Evolutionary conservation across 495 filamentous ascomycete species (phyloP).

Genomic region (Trichoderma virens): DNA sequence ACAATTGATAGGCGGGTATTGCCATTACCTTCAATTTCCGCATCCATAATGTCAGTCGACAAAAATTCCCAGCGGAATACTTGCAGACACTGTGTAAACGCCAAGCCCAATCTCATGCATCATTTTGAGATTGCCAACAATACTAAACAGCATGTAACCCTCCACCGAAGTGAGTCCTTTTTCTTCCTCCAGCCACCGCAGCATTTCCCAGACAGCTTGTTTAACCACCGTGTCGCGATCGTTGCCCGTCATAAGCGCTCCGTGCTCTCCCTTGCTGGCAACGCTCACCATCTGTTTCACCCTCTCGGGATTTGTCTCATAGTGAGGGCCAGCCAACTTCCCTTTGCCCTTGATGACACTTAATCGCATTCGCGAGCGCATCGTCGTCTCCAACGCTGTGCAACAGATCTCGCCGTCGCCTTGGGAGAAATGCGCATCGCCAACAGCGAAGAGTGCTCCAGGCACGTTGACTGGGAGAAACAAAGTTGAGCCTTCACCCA

Average conservation of each 20-base stretch:
- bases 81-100: conserved; percentile 39
- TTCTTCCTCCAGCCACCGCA: conserved; percentile 38
- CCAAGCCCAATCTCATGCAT: conserved; percentile 44
- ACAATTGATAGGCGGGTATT: no score
- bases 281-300: no score
- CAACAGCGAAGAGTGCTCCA: conserved; percentile 44
- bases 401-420: conserved; percentile 47
- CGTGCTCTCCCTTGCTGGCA: no score
- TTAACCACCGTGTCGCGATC: conserved; percentile 24
- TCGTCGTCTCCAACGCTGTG: conserved; percentile 45
- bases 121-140: conserved; percentile 39
- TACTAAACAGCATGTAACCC: conserved; percentile 41
- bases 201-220: conserved; percentile 31
- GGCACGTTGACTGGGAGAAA: conserved; percentile 41
- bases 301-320: conserved; percentile 5
- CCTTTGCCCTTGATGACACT: conserved; percentile 36
- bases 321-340: conserved; percentile 38
- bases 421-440: conserved; percentile 45
- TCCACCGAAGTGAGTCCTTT: conserved; percentile 39
- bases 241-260: no score
- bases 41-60: no score
- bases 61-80: conserved; percentile 38
- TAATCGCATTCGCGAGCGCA: conserved; percentile 38
- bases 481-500: conserved; percentile 34
- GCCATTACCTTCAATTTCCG: no score